Base-by-base conservation (phyloP, 2,329 filamentous ascomycete genomes). In the Microdochium nivale region DNA sequence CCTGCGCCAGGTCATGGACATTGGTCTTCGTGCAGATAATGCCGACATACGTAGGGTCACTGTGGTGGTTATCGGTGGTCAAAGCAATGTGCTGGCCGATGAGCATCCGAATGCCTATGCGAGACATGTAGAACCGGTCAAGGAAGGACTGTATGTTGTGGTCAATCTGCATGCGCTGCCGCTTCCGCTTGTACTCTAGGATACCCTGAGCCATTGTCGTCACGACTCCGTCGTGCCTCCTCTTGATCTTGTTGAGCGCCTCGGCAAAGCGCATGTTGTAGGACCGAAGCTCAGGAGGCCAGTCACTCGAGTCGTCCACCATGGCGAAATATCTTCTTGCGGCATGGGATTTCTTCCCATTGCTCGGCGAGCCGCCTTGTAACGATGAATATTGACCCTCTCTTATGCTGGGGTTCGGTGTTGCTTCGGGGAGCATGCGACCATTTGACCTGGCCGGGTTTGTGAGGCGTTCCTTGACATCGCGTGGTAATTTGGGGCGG, bases 21-120 rank as follows among this genome's bases (percentile, higher is more conserved):
- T 96, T 99, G 25, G 94, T 97, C 74, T 95, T 96, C 54, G 94
- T 99, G 76, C 94, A 99, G 65, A 99, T 99, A 59, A 99, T 96
- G 56, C 94, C 94, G 59, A 99, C 94, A 65, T 99, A 97, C 55
- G 90, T 88, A 35, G 90, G 90, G 68, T 97, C 92, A 56, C 85
- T 84, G 59, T 90, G 84, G 61, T 94, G 86, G 62, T 86, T 88
- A 71, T 97, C 91, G 68, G 97, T 92, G 5, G 91, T 96, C 53
- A 99, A 78, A 54, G 94, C 94, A 63, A 99, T 96, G 75, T 99
- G 94, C 69, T 99, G 94, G 50, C 94, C 94, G 62, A 99, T 96
- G 49, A 99, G 84, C 94, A 99, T 99, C 61, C 94, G 88, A 60
- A 99, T 99, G 58, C 94, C 94, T 64, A 99, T 99, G 56, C 94